Conservation (phyloP, 108 stramenopile genomes). For the Cyclostephanos tholiformis region DNA sequence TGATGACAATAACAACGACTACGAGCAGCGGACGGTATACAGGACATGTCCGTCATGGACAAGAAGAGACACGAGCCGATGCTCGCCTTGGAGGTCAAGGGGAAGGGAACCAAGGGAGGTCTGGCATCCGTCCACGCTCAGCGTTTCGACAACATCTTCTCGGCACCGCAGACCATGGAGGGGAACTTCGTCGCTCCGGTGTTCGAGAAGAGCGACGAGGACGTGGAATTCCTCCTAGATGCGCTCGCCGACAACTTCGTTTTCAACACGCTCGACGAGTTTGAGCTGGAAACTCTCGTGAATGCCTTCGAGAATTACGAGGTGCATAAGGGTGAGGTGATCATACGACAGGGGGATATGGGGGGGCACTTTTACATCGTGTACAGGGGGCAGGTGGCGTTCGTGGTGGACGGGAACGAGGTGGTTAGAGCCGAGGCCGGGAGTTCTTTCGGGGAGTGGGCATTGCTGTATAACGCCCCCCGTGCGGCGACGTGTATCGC, state of each 20-base stretch:
- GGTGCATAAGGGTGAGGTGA: conserved; percentile 54
- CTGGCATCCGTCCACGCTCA: conserved; percentile 30
- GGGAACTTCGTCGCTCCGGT: conserved; percentile 18
- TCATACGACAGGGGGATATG: conserved; percentile 91
- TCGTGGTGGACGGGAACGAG: conserved; percentile 67
- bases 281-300: conserved; percentile 59
- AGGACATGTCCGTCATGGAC: conserved; percentile 31
- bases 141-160: conserved; percentile 44
- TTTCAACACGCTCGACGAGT: conserved; percentile 59
- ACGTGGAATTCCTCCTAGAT: conserved; percentile 52
- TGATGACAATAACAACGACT: no score
- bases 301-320: conserved; percentile 67
- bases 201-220: conserved; percentile 61
- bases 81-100: conserved; percentile 23
- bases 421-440: conserved; percentile 70
- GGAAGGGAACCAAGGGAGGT: conserved; percentile 21
- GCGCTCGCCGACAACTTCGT: conserved; percentile 78
- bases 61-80: conserved; percentile 27
- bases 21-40: conserved; percentile 15
- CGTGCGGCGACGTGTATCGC: conserved; percentile 90
- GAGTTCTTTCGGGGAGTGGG: conserved; percentile 90
- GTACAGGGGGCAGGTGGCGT: conserved; percentile 61
- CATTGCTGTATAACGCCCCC: conserved; percentile 91
- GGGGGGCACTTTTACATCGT: conserved; percentile 94
- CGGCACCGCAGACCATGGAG: conserved; percentile 22